Evolutionary conservation across 768 basidiomycete species (phyloP).

Genomic region (Rhizopogon salebrosus): DNA sequence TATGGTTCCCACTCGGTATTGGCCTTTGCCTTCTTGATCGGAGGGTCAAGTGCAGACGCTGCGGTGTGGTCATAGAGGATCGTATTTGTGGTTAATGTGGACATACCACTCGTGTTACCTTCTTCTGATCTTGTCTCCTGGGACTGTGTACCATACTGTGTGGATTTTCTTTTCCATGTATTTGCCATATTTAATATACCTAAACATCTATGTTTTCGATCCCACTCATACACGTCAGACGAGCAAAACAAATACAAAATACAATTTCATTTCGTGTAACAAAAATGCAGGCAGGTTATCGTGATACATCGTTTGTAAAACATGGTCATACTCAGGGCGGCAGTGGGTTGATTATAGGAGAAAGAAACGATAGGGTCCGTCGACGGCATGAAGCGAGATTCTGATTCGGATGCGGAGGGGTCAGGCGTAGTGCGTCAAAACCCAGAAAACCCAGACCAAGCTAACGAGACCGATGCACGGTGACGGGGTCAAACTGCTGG

Average conservation of each 20-base stretch:
- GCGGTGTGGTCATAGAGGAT: slow-evolving; percentile 34
- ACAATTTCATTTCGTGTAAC: too few species aligned
- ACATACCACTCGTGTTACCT: background rate
- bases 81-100: slow-evolving; percentile 26
- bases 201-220: too few species aligned
- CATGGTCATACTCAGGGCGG: too few species aligned
- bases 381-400: background rate
- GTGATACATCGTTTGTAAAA: too few species aligned
- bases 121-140: background rate
- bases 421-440: background rate
- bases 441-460: slow-evolving; percentile 15
- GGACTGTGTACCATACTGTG: background rate
- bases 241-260: too few species aligned
- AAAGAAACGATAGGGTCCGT: too few species aligned
- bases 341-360: too few species aligned
- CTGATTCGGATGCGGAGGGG: background rate
- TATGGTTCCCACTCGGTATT: slow-evolving; percentile 85
- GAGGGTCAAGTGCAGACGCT: slow-evolving; percentile 56
- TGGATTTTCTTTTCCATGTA: background rate
- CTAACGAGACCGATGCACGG: slow-evolving; percentile 6
- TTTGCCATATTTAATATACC: too few species aligned
- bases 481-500: slow-evolving; percentile 7
- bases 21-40: slow-evolving; percentile 75
- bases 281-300: too few species aligned
- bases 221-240: too few species aligned